Conservation (phyloP, 1,139 yeast species). For the Scheffersomyces cryptocercus region DNA sequence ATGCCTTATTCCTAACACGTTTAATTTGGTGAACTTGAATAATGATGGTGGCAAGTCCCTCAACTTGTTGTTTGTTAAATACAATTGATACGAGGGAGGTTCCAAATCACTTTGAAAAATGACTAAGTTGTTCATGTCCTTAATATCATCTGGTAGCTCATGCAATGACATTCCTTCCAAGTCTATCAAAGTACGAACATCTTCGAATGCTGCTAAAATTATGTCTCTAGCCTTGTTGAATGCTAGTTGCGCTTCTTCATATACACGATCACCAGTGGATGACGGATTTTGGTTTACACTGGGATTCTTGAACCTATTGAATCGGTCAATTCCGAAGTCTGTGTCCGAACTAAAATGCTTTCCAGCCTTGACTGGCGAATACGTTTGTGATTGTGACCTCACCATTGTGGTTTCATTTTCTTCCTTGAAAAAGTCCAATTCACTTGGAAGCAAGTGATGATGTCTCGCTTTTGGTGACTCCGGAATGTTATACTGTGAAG, state of each 20-base stretch:
- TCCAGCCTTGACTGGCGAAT: slow-evolving; percentile 7
- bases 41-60: slow-evolving; percentile 50
- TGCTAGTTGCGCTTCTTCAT: slow-evolving; percentile 7
- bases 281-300: slow-evolving; percentile 30
- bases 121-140: slow-evolving; percentile 53
- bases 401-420: slow-evolving; percentile 5
- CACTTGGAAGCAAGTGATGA: slow-evolving; percentile 9
- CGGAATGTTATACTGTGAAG: slow-evolving; percentile 22
- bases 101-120: slow-evolving; percentile 28
- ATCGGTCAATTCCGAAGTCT: slow-evolving; percentile 49
- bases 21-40: slow-evolving; percentile 49
- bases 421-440: slow-evolving; percentile 7
- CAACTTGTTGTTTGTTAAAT: slow-evolving; percentile 53
- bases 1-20: slow-evolving; percentile 55
- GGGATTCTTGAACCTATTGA: slow-evolving; percentile 40
- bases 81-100: slow-evolving; percentile 45
- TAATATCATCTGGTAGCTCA: slow-evolving; percentile 55
- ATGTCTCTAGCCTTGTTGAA: slow-evolving; percentile 30
- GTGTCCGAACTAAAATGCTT: slow-evolving; percentile 39
- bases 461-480: slow-evolving; percentile 23
- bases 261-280: slow-evolving; percentile 10
- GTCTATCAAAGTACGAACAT: slow-evolving; percentile 35
- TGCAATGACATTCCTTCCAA: slow-evolving; percentile 44
- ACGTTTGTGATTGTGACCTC: slow-evolving; percentile 5
- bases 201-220: slow-evolving; percentile 43